Evolutionary conservation across 768 basidiomycete genomes (phyloP).

Genomic region (Candolleomyces efflorescens): DNA sequence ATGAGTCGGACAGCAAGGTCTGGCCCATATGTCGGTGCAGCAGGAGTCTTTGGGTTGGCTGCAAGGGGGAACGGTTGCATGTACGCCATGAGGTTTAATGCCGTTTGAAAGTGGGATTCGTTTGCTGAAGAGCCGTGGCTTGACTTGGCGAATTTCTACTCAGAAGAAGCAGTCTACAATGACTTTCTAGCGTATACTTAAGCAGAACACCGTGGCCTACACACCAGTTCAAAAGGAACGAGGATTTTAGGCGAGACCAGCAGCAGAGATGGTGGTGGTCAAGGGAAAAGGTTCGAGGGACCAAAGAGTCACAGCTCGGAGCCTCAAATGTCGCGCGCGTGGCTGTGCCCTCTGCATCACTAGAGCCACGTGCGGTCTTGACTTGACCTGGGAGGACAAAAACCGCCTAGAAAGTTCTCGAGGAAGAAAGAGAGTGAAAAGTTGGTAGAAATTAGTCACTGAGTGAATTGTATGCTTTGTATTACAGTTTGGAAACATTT

Average conservation of each 20-base stretch:
- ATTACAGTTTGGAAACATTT: conserved; percentile 12
- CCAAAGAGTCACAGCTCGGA: conserved; percentile 61
- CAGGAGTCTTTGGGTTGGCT: not conserved
- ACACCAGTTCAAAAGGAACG: not conserved
- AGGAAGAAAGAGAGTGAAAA: no score
- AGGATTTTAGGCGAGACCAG: conserved; percentile 1
- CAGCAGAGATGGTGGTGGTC: conserved; percentile 9
- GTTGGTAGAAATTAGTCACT: no score
- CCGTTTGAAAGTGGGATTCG: not conserved
- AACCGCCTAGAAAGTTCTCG: conserved; percentile 88
- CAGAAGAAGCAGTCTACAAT: not conserved
- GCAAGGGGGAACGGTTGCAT: conserved; percentile 77
- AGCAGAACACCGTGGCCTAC: not conserved
- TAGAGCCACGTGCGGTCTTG: no score
- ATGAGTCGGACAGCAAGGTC: conserved; percentile 87
- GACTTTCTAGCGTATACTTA: not conserved
- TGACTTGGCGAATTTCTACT: no score
- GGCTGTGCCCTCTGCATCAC: conserved; percentile 53
- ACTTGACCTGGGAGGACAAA: conserved; percentile 24
- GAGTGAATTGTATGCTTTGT: no score
- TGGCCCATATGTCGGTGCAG: conserved; percentile 59
- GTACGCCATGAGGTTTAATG: conserved; percentile 48
- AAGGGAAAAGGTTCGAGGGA: conserved; percentile 2
- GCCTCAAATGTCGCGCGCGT: conserved; percentile 81
- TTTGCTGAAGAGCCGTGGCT: not conserved